Evolutionary conservation across 306 rosid genomes (phyloP).

Genomic region (Corylus avellana): DNA sequence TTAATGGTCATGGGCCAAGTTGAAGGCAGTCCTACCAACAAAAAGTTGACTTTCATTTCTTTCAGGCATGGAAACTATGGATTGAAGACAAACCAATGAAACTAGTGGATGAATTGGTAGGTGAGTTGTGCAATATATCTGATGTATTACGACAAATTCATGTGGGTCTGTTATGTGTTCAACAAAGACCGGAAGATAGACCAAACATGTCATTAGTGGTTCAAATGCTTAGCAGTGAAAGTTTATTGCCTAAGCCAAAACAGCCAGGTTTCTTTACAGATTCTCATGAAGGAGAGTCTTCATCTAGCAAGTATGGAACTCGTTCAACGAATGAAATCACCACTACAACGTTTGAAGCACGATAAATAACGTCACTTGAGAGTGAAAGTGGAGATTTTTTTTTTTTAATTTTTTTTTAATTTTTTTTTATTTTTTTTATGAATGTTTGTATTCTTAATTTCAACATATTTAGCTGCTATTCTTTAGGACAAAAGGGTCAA

Average conservation of each 20-base stretch:
- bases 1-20: not conserved
- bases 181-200: conserved; percentile 49
- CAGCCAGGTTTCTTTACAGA: conserved; percentile 45
- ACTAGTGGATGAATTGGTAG: conserved; percentile 25
- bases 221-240: conserved; percentile 45
- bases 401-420: no score
- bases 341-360: no score
- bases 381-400: no score
- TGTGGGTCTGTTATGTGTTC: conserved; percentile 57
- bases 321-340: conserved; percentile 19
- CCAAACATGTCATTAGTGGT: conserved; percentile 57
- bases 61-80: conserved; percentile 33
- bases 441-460: no score
- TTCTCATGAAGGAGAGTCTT: conserved; percentile 13
- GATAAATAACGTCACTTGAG: no score
- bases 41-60: not conserved
- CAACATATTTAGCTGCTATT: no score
- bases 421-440: no score
- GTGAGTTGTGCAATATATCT: not conserved
- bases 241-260: conserved; percentile 44
- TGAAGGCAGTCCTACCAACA: not conserved
- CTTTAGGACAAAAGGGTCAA: no score
- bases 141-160: conserved; percentile 48
- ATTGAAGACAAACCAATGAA: conserved; percentile 11
- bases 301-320: not conserved